Percentiles rank a stretch among this genome's conserved stretches.
phyloP scores from a whole-genome alignment of 805 yeast genomes.

The Lachancea meyersii region DNA sequence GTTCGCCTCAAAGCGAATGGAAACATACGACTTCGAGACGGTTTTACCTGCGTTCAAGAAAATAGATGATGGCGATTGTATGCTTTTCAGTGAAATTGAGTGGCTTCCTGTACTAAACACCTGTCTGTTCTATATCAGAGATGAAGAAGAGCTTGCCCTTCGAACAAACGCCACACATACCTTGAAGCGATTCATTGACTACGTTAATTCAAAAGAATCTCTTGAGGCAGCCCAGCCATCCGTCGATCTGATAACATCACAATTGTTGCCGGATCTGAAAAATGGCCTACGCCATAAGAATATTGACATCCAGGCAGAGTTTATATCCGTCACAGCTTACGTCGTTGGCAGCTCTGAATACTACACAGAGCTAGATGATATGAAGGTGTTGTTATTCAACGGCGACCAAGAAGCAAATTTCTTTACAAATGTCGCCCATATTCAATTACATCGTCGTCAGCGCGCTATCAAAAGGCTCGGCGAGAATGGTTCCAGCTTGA shows the following conservation, averaged over 20 bases:
- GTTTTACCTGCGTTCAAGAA: conserved; percentile 61
- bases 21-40: conserved; percentile 73
- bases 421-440: conserved; percentile 69
- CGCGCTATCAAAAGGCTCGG: conserved; percentile 68
- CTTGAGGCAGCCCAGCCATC: conserved; percentile 27
- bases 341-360: conserved; percentile 44
- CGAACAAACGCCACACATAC: conserved; percentile 69
- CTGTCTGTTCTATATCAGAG: conserved; percentile 64
- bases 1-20: conserved; percentile 52
- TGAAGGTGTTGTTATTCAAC: conserved; percentile 55
- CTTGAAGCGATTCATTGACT: conserved; percentile 60
- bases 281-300: conserved; percentile 55
- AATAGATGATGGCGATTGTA: conserved; percentile 52
- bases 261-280: conserved; percentile 59
- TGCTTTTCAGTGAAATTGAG: conserved; percentile 42
- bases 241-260: conserved; percentile 40
- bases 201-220: conserved; percentile 32
- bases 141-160: conserved; percentile 71
- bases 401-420: conserved; percentile 82
- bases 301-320: conserved; percentile 67
- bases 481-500: conserved; percentile 41
- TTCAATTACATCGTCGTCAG: conserved; percentile 81
- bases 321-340: conserved; percentile 58
- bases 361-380: conserved; percentile 50
- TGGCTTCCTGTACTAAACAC: conserved; percentile 78